Conservation (phyloP, 371 early-diverging fungal genomes). For the Saksenaea vasiformis region DNA sequence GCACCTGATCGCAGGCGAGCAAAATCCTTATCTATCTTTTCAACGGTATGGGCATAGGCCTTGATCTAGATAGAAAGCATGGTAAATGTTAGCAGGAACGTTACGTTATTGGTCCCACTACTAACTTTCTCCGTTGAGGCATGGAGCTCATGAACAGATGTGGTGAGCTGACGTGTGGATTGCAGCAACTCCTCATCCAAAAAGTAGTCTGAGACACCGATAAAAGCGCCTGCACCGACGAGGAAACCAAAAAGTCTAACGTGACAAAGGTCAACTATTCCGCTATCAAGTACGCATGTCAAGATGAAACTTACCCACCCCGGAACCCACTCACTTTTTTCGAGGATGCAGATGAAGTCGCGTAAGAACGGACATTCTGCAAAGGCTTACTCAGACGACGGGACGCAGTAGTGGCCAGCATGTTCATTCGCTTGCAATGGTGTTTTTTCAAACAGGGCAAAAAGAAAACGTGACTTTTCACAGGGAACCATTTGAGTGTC, state of each 20-base stretch:
- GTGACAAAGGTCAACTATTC: too few relatives aligned
- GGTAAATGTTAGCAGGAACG: too few relatives aligned
- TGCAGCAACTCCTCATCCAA: slow-evolving; percentile 18
- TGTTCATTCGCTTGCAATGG: background rate
- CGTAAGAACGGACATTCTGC: background rate
- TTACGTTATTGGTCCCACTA: background rate
- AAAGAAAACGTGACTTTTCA: background rate
- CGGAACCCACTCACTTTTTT: slow-evolving; percentile 10
- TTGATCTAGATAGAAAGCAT: slow-evolving; percentile 2
- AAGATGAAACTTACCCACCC: slow-evolving; percentile 13
- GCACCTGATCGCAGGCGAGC: slow-evolving; percentile 5
- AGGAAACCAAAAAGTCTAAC: slow-evolving; percentile 19
- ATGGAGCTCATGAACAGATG: slow-evolving; percentile 18
- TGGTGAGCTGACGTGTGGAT: slow-evolving; percentile 24
- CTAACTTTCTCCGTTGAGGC: slow-evolving; percentile 18
- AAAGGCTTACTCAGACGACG: background rate
- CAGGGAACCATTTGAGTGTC: background rate
- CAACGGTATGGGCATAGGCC: slow-evolving; percentile 19
- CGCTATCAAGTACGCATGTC: too few relatives aligned
- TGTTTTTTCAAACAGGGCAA: background rate
- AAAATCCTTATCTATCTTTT: slow-evolving; percentile 19
- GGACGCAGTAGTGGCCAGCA: background rate
- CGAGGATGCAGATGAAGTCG: background rate
- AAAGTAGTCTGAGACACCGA: slow-evolving; percentile 20
- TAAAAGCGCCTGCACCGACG: slow-evolving; percentile 11